Evolutionary conservation across 768 basidiomycete genomes (phyloP), one percentile per base, ranked within the genome.

Genomic region (Fomitopsis pulvina): DNA sequence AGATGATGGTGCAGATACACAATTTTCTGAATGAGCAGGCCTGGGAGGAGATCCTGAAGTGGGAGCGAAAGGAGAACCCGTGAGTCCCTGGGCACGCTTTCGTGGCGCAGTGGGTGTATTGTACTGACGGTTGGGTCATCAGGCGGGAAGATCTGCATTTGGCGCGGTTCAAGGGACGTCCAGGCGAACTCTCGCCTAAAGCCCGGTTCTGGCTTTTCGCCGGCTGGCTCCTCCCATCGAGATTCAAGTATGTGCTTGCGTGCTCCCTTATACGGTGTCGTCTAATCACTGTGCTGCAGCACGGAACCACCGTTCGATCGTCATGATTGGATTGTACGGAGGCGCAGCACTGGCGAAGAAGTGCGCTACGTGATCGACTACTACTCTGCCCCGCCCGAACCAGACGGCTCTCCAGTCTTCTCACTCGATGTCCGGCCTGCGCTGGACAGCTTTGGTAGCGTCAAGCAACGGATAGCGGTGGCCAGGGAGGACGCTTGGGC

Each of bases 331-430:
- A 69, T 96, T 46, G 77, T 99, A 47, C 86, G 86, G 26, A 83
- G 95, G 45, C 82, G 85, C 27, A 71, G 72, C 34, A 83, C 85
- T 1, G 83, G 87, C 16, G 80, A 88, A 57, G 87, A 92, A 67
- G 85, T 92, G 45, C 87, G 91, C 63, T 95, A 99, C 67, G 88
- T 99, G 41, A 98, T 99, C 59, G 96, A 99, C 72, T 99, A 99
- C 69, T 98, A 98, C 68, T 88, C 90, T 41, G 92, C 92, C 0
- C 91, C 94, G 1, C 81, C 87, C 2, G 85, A 94, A 48, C 75
- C 81, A 7, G 87, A 96, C 57, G 95, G 95, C 7, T 88, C 87
- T 40, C 96, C 96, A 16, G 93, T 94, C 5, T 98, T 98, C 68
- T 85, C 85, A 7, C 76, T 99, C 24, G 96, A 99, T 63, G 95